Evolutionary conservation across 2,329 filamentous ascomycete genomes (phyloP).

Genomic region (Aspergillus amoenus): DNA sequence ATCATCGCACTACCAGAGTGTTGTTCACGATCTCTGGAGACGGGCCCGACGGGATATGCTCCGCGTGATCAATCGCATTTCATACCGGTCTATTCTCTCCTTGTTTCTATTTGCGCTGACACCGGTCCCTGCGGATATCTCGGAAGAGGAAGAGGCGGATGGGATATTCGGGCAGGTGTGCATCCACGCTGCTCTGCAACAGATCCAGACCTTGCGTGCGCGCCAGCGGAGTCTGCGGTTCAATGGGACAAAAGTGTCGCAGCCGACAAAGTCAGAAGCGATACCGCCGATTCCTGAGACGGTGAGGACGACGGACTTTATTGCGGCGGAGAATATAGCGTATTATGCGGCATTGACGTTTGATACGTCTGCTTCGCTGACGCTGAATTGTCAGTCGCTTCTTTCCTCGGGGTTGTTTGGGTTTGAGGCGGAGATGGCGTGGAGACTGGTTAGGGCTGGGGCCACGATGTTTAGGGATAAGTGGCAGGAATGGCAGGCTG

Average conservation of each 20-base stretch:
- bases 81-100: constrained; percentile 43
- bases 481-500: constrained; percentile 25
- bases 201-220: constrained; percentile 42
- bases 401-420: constrained; percentile 40
- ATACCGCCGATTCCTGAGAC: constrained; percentile 19
- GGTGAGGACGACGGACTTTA: constrained; percentile 32
- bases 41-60: constrained; percentile 40
- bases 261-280: constrained; percentile 15
- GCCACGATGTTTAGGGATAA: constrained; percentile 28
- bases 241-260: constrained; percentile 41
- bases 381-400: constrained; percentile 41
- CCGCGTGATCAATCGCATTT: constrained; percentile 42
- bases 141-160: constrained; percentile 43
- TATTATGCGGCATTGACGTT: constrained; percentile 47
- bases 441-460: constrained; percentile 28
- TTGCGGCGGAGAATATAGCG: constrained; percentile 40
- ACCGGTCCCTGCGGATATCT: constrained; percentile 41
- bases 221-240: constrained; percentile 43
- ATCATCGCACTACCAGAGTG: background rate
- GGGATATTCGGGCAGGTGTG: constrained; percentile 43
- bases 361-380: constrained; percentile 44
- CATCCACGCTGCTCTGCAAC: constrained; percentile 43
- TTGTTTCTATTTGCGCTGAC: constrained; percentile 44
- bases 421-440: constrained; percentile 25
- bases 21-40: constrained; percentile 33